Conservation (phyloP, 371 early-diverging fungal species). For the Pancytospora philotis region DNA sequence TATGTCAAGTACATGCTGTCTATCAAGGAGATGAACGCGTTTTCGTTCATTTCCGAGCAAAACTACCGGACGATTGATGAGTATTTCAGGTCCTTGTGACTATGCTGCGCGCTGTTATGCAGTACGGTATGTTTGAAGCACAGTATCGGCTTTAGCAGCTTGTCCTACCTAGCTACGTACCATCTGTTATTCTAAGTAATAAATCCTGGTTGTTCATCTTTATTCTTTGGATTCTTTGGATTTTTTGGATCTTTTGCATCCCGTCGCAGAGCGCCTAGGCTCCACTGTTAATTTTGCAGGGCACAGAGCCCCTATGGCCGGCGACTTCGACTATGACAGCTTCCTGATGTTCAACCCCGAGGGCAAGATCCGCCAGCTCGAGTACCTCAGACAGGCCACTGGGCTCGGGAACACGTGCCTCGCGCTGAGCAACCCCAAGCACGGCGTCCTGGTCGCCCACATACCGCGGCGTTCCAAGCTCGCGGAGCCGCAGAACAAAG, state of each 20-base stretch:
- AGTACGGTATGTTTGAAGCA: too few relatives aligned
- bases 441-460: slow-evolving; percentile 54
- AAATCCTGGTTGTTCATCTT: not conserved
- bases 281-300: not conserved
- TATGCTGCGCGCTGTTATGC: too few relatives aligned
- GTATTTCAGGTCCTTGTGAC: not conserved
- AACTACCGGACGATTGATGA: not conserved
- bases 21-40: slow-evolving; percentile 11
- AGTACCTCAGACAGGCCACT: slow-evolving; percentile 45
- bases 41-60: not conserved
- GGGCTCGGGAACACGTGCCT: slow-evolving; percentile 54
- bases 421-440: slow-evolving; percentile 40
- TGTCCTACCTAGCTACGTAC: not conserved
- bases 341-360: slow-evolving; percentile 56
- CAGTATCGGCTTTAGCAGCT: too few relatives aligned
- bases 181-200: not conserved
- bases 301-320: slow-evolving; percentile 33
- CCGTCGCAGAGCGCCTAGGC: too few relatives aligned
- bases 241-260: too few relatives aligned
- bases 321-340: slow-evolving; percentile 45
- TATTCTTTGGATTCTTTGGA: not conserved
- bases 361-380: slow-evolving; percentile 56
- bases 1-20: not conserved
- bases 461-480: slow-evolving; percentile 43
- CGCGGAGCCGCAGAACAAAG: slow-evolving; percentile 43